Evolutionary conservation across 805 yeast genomes (phyloP).

Genomic region (Sugiyamaella mastotermitis): DNA sequence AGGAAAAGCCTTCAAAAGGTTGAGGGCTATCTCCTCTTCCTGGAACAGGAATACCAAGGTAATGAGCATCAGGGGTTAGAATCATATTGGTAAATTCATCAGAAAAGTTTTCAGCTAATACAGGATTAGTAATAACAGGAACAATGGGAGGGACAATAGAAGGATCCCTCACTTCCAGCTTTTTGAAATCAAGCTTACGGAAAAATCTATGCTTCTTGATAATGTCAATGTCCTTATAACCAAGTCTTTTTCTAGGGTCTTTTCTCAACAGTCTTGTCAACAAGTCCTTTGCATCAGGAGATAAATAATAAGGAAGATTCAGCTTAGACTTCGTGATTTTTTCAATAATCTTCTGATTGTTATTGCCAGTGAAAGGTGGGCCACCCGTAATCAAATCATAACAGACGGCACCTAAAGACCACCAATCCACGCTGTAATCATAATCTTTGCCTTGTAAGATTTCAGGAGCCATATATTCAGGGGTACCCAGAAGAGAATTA

Average conservation of each 20-base stretch:
- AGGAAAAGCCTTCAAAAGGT: conserved; percentile 31
- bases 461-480: conserved; percentile 89
- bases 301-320: conserved; percentile 66
- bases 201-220: conserved; percentile 68
- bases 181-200: conserved; percentile 67
- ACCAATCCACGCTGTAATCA: conserved; percentile 81
- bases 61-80: conserved; percentile 26
- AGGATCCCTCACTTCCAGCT: conserved; percentile 44
- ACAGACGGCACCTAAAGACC: conserved; percentile 81
- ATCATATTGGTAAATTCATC: conserved; percentile 67
- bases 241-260: conserved; percentile 59
- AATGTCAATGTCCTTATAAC: conserved; percentile 47
- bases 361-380: conserved; percentile 85
- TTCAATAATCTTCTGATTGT: conserved; percentile 67
- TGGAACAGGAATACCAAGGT: conserved; percentile 12
- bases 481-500: conserved; percentile 64
- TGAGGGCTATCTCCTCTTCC: conserved; percentile 4
- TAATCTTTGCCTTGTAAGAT: conserved; percentile 71
- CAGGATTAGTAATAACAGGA: conserved; percentile 79
- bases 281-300: conserved; percentile 75
- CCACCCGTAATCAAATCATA: conserved; percentile 77
- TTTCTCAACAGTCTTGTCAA: conserved; percentile 59
- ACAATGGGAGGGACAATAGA: conserved; percentile 63
- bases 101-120: conserved; percentile 79
- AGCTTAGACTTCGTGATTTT: conserved; percentile 62